phyloP scores from a whole-genome alignment of 73 alveolate species.

The Paramecium caudatum region DNA sequence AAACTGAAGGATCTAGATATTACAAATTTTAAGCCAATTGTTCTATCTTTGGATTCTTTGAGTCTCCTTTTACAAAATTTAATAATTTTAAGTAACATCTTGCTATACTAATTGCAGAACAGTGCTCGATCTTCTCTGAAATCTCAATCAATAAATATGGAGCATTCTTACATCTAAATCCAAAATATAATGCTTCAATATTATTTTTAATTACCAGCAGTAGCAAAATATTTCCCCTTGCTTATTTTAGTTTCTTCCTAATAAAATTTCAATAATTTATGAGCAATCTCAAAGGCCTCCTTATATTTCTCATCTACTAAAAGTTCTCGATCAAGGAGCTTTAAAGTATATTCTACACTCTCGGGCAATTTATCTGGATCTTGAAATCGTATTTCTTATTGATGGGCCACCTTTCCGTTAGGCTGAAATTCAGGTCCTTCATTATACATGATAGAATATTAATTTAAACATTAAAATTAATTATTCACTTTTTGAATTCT shows the following conservation, averaged over 20 bases:
- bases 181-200: conserved; percentile 84
- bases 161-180: conserved; percentile 90
- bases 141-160: conserved; percentile 96
- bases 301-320: neutral
- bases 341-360: neutral
- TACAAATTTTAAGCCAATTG: conserved; percentile 73
- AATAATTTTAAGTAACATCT: conserved; percentile 89
- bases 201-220: conserved; percentile 2
- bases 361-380: conserved; percentile 1
- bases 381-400: neutral
- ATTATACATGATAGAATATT: too few species aligned
- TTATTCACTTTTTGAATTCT: too few species aligned
- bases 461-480: too few species aligned
- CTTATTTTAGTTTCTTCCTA: neutral
- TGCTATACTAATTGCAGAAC: conserved; percentile 91
- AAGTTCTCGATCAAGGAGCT: neutral
- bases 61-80: conserved; percentile 80
- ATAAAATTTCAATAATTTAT: neutral
- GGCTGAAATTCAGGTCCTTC: neutral
- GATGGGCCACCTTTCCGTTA: neutral
- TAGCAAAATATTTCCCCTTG: conserved; percentile 27
- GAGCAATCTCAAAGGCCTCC: conserved; percentile 8
- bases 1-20: conserved; percentile 93
- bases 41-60: conserved; percentile 22
- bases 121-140: conserved; percentile 89